These are phyloP conservation scores for Xylariaceae sp. DNA, from an alignment of 2,329 filamentous ascomycete species.

Conservation along the genomic window DNA sequence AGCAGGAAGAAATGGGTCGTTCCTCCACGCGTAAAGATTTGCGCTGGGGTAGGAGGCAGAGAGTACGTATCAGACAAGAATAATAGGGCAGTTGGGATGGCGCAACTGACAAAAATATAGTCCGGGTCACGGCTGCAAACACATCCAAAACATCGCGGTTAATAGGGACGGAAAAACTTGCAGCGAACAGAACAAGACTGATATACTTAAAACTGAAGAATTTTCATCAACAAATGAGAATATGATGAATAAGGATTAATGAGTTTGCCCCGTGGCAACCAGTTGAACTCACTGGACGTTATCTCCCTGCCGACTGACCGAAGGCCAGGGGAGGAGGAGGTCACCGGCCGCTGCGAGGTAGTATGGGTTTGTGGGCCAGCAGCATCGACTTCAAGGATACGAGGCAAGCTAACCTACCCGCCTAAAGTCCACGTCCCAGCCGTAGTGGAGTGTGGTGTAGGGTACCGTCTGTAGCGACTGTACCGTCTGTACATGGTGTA, in stretches of 20 bases:
- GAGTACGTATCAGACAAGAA: conserved; percentile 2
- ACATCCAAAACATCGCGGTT: conserved; percentile 7
- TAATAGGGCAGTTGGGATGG: conserved; percentile 1
- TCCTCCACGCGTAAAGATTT: conserved; percentile 2
- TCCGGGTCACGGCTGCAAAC: conserved; percentile 11
- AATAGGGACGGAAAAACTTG: neutral
- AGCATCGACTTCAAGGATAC: neutral
- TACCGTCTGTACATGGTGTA: neutral
- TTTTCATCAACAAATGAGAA: no score
- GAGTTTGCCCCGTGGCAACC: no score
- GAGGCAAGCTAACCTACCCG: neutral
- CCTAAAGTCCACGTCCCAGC: neutral
- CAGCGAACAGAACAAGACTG: neutral
- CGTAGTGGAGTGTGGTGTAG: neutral
- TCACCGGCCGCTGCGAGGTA: neutral
- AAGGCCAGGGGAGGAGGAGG: no score
- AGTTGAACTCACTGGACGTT: no score
- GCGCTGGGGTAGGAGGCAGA: neutral
- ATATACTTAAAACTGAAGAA: conserved; percentile 9
- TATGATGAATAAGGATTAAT: no score
- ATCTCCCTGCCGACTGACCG: no score
- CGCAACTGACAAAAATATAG: conserved; percentile 12
- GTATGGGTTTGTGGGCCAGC: neutral
- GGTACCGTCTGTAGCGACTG: no score
- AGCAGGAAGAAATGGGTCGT: neutral